Base-by-base conservation (phyloP, 805 yeast genomes). In the Maudiozyma turicensis region DNA sequence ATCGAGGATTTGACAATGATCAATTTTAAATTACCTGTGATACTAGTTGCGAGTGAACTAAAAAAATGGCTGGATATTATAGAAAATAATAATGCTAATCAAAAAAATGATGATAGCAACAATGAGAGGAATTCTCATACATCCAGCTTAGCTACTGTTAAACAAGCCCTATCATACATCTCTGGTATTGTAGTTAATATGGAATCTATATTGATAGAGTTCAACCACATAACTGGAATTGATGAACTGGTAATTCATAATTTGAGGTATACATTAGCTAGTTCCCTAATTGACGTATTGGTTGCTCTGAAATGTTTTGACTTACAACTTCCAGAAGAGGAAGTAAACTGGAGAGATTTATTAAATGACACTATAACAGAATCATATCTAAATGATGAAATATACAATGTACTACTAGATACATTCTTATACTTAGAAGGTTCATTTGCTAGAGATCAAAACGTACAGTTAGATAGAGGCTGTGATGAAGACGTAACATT, bases 241-340 rank as follows among this genome's bases (percentile, higher is more conserved):
- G 35, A 48, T 11, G 26, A 13, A 33, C 9, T 20, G 13, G 40
- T 40, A 8, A 41, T 34, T 6, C 50, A 52, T 13, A 34, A 47
- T 14, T 43, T 58, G 30, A 53, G 53, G 37, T 54, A 55, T 54
- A 43, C 52, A 14, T 30, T 58, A n/a, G 50, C 60, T n/a, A 54
- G 51, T 37, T 44, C 64, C 0, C 47, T 60, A 3, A 49, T 60
- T 10, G 69, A 65, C 49, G 53, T 54, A 26, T 44, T 56, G 15
- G 57, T 58, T 3, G 55, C 67, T 4, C 42, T 57, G 5, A 65
- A 58, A 46, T 54, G 63, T 31, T 60, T 62, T 52, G 65, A 62
- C 43, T 44, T 63, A 9, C 57, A 61, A 20, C 35, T 61, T 34
- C 60, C 66, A 6, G 55, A 54, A 30, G 48, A 52, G n/a, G 60